Conservation (phyloP, 352 stramenopile genomes). For the Globisporangium rhizosaccharum region DNA sequence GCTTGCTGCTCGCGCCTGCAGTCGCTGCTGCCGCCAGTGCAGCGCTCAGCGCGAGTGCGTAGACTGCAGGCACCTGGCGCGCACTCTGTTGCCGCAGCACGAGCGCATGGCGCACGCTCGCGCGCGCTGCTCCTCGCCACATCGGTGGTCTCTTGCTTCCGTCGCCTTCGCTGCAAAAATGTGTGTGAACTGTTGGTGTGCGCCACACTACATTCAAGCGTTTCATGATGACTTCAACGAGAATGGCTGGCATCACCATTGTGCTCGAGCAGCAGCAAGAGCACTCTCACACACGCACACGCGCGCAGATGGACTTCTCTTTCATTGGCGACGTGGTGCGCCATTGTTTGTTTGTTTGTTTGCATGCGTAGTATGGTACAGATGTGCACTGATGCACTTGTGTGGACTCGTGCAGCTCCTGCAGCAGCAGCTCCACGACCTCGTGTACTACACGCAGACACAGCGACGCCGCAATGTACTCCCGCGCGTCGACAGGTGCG, state of each 20-base stretch:
- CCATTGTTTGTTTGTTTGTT: background rate
- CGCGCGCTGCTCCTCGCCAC: conserved; percentile 6
- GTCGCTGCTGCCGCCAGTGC: conserved; percentile 1
- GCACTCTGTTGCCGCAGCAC: conserved; percentile 1
- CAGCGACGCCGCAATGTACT: conserved; percentile 40
- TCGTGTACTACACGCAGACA: conserved; percentile 41
- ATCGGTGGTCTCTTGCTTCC: background rate
- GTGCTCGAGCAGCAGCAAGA: background rate
- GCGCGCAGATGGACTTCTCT: conserved; percentile 5
- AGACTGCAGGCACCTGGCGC: conserved; percentile 3
- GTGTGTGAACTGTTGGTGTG: background rate
- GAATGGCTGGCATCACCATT: background rate
- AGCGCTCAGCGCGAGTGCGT: background rate
- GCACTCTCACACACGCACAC: background rate
- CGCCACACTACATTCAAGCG: background rate
- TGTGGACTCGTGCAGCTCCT: conserved; percentile 16
- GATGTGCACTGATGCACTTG: background rate
- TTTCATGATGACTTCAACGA: conserved; percentile 13
- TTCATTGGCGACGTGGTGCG: conserved; percentile 13
- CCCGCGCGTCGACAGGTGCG: conserved; percentile 58
- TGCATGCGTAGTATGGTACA: too few relatives aligned
- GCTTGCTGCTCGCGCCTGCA: conserved; percentile 7
- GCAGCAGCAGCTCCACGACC: conserved; percentile 63
- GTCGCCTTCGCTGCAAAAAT: background rate
- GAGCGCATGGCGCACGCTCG: background rate